phyloP scores from a whole-genome alignment of 169 alveolate species.

The Cryptosporidium tyzzeri region DNA sequence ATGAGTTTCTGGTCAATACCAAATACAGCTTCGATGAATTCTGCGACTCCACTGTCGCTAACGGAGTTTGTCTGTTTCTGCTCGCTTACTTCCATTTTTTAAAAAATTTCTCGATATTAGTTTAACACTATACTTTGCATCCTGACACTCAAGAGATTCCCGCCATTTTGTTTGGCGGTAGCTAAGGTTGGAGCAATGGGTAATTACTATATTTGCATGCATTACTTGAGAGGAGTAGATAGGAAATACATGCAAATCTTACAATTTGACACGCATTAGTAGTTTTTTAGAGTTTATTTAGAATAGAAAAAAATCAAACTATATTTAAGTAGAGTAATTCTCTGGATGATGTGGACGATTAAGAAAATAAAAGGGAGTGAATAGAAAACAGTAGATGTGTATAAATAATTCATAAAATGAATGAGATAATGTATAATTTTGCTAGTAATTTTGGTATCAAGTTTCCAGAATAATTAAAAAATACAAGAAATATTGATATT shows the following conservation, averaged over 20 bases:
- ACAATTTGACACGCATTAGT: background rate
- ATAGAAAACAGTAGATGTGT: background rate
- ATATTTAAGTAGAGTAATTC: background rate
- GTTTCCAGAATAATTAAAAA: background rate
- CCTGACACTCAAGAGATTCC: background rate
- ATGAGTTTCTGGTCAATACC: conserved; percentile 66
- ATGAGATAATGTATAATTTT: too few relatives aligned
- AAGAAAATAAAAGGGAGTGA: background rate
- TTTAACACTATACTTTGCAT: background rate
- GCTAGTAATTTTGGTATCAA: background rate
- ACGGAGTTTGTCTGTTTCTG: background rate
- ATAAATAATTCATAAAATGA: background rate
- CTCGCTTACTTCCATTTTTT: background rate
- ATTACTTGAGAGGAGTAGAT: background rate
- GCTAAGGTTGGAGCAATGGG: background rate
- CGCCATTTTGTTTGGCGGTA: background rate
- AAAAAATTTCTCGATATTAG: background rate
- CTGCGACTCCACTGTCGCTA: conserved; percentile 8
- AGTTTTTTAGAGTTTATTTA: background rate
- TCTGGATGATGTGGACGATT: background rate
- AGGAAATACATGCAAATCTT: background rate
- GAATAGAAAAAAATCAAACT: background rate
- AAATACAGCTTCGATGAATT: conserved; percentile 29
- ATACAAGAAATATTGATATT: background rate
- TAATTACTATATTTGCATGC: background rate